Evolutionary conservation across 75 land plant genomes (phyloP).

Genomic region (Gnetum montanum): DNA sequence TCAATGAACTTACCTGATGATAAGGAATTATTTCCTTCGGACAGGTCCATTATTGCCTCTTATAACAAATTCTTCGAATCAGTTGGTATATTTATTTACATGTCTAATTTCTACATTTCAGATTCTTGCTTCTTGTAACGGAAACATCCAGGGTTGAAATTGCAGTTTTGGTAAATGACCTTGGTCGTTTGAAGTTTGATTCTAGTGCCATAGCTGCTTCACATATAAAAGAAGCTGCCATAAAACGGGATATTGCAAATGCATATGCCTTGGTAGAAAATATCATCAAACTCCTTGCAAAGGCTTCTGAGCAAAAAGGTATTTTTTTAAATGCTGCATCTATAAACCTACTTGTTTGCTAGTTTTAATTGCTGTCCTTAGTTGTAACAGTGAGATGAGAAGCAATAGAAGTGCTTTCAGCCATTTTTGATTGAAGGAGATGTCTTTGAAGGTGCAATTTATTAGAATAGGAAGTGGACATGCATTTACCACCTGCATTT

Average conservation of each 20-base stretch:
- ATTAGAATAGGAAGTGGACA: no score
- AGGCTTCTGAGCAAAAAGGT: constrained; percentile 1
- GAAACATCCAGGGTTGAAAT: constrained; percentile 59
- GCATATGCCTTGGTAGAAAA: constrained; percentile 51
- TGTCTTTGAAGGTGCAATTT: no score
- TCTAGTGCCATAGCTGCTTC: constrained; percentile 15
- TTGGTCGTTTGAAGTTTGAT: constrained; percentile 57
- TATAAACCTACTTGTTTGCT: no score
- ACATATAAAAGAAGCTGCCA: constrained; percentile 8
- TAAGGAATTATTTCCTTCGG: constrained; percentile 39
- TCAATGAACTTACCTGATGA: constrained; percentile 25
- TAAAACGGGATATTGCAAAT: constrained; percentile 28
- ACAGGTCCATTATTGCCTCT: constrained; percentile 32
- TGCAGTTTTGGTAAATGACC: constrained; percentile 59
- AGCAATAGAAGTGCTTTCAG: no score
- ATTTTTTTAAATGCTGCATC: background rate
- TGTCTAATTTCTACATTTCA: constrained; percentile 8
- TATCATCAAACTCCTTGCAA: constrained; percentile 47
- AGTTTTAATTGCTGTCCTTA: no score
- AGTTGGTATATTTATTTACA: no score
- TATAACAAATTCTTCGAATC: no score
- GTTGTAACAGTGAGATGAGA: no score
- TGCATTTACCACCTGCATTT: no score
- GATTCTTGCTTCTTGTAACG: constrained; percentile 56
- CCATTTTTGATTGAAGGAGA: no score